phyloP scores from a whole-genome alignment of 495 filamentous ascomycete genomes.

The Talaromyces borbonicus region DNA sequence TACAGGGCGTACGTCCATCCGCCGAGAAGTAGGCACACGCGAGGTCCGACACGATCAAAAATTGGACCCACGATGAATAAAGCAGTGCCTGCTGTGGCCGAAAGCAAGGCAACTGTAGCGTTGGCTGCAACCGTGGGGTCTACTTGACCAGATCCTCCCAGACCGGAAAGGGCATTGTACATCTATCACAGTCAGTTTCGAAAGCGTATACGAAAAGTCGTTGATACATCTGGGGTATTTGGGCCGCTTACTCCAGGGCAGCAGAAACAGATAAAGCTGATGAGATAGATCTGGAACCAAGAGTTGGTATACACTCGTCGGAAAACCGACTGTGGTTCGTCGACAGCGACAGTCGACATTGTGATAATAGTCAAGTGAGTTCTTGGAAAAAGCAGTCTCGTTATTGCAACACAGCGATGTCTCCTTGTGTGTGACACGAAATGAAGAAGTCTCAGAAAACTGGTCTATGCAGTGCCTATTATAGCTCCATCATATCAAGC shows the following conservation, averaged over 20 bases:
- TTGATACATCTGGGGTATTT: not conserved
- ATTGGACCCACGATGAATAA: slow-evolving; percentile 35
- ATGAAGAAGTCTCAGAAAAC: not conserved
- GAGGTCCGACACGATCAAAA: slow-evolving; percentile 31
- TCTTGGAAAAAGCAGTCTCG: not conserved
- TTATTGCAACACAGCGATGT: no score
- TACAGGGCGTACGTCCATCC: slow-evolving; percentile 37
- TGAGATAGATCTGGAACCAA: slow-evolving; percentile 36
- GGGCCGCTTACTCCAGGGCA: slow-evolving; percentile 49
- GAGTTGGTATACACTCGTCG: slow-evolving; percentile 22
- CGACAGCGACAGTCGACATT: slow-evolving; percentile 3
- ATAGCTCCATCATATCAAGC: slow-evolving; percentile 1
- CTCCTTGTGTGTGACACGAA: not conserved
- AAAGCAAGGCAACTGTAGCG: slow-evolving; percentile 30
- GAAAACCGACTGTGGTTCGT: not conserved
- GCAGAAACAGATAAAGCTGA: slow-evolving; percentile 65
- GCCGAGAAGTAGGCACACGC: slow-evolving; percentile 29
- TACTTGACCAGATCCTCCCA: slow-evolving; percentile 46
- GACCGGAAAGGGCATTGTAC: slow-evolving; percentile 62
- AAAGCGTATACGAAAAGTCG: not conserved
- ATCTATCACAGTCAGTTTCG: slow-evolving; percentile 20
- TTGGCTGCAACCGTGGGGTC: slow-evolving; percentile 31
- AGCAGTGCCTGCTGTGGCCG: slow-evolving; percentile 30
- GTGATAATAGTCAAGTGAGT: not conserved
- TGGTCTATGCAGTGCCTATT: not conserved